Evolutionary conservation across 257 asterid species (phyloP), one percentile per base, ranked within the genome.

Genomic region (Marsdenia floribunda): DNA sequence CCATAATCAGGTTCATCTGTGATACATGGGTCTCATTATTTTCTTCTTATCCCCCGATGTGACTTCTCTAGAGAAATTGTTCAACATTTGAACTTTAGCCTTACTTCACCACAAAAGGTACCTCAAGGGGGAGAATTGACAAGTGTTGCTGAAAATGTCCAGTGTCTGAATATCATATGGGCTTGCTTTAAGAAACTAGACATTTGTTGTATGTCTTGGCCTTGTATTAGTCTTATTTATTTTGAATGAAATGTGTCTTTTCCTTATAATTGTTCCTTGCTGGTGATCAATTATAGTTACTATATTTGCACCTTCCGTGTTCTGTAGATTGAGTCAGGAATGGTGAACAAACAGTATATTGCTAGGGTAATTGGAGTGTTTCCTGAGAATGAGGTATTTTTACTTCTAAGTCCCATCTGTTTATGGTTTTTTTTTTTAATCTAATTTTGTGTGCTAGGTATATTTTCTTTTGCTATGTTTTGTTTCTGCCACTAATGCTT

Each of bases 331-430:
- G 96, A 87, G 87, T 81, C 97, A 3, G 98, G 99, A 75, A 82
- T 74, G 81, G 90, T 95, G 78, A 85, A 89, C 88, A 95, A 95
- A 78, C 88, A 85, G 77, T 95, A 95, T 80, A 83, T 92, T 83
- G 99, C 99, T 2, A 88, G 87, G 84, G 98, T 95, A 47, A 22
- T 77, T 49, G 99, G 99, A 61, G 88, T 84, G 22, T 95, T 95
- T 85, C 99, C 99, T 14, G 97, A 90, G 78, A 71, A 85, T 76
- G 91, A 92, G 98, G 99, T 95, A 83, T 71, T 72, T 29, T 29
- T 60, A 33, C 67, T 52, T 22, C 59, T 71, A 77, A 37, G 38
- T 63, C 72, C 67, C 57, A 33, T 52, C 47, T 40, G 13, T 7
- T 52, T 8, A 35, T 53, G 33, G 35, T 69, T 59, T 44, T 44